Percentiles rank a stretch among this genome's conserved stretches.
Conservation (phyloP, 2,329 filamentous ascomycete species). For the Talaromyces sp. region DNA sequence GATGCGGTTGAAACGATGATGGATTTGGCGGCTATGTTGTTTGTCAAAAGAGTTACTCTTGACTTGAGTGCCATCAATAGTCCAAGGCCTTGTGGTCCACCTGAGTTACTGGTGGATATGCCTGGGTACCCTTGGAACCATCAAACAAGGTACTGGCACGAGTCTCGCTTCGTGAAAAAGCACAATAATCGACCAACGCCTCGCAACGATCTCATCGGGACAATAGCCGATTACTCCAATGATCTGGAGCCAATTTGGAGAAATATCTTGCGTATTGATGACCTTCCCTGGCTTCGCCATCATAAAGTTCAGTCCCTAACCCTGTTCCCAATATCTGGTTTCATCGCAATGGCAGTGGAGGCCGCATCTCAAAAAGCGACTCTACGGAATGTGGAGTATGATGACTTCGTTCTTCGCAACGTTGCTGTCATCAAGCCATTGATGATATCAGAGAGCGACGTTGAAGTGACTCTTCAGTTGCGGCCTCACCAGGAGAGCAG, state of each 20-base stretch:
- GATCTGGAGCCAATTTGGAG: constrained; percentile 2
- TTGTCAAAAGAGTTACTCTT: neutral
- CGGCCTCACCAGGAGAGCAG: neutral
- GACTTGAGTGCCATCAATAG: neutral
- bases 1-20: constrained; percentile 2
- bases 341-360: neutral
- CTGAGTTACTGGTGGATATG: constrained; percentile 4
- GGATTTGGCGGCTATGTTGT: neutral
- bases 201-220: constrained; percentile 10
- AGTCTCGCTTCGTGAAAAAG: constrained; percentile 4
- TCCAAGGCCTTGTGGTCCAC: neutral
- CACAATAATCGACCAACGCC: constrained; percentile 1
- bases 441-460: neutral
- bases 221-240: neutral
- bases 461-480: neutral
- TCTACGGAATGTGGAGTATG: neutral
- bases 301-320: neutral
- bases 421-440: neutral
- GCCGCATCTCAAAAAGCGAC: neutral
- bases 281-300: constrained; percentile 1
- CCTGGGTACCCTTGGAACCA: constrained; percentile 13
- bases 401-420: neutral
- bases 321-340: neutral
- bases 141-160: constrained; percentile 4
- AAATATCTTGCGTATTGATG: constrained; percentile 1